A percentile compares a stretch with the other conserved stretches of the same genome.
phyloP scores from a whole-genome alignment of 768 basidiomycete species.

The Cubamyces sp. region DNA sequence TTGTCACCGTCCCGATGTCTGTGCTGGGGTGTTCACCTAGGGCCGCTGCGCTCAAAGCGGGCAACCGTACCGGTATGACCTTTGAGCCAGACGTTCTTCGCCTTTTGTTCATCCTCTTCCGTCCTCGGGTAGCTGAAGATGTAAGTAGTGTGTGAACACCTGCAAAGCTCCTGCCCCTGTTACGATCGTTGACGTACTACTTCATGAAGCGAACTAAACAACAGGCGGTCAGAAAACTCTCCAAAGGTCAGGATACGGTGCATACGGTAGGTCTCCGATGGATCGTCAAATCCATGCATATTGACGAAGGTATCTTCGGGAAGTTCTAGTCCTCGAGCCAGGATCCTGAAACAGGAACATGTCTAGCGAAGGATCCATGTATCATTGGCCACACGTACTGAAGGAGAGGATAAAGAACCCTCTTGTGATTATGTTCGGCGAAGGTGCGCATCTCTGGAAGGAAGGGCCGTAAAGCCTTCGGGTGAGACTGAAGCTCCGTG shows the following conservation, averaged over 20 bases:
- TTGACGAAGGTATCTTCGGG: constrained; percentile 50
- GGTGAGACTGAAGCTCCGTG: constrained; percentile 49
- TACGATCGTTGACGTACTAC: constrained; percentile 23
- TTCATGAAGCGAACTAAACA: constrained; percentile 28
- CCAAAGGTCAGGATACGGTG: neutral
- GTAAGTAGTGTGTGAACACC: neutral
- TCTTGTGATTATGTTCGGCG: constrained; percentile 50
- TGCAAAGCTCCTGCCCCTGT: too few relatives aligned
- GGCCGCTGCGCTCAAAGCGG: too few relatives aligned
- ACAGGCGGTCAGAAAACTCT: neutral
- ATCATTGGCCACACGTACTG: constrained; percentile 35
- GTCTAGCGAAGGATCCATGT: too few relatives aligned
- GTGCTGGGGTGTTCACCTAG: too few relatives aligned
- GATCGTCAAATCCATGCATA: constrained; percentile 42
- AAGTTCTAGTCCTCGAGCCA: constrained; percentile 50
- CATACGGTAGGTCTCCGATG: constrained; percentile 43
- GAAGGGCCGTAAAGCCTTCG: constrained; percentile 52
- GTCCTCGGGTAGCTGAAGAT: constrained; percentile 37
- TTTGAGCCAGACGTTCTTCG: constrained; percentile 41
- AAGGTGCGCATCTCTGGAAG: constrained; percentile 57
- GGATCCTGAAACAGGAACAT: constrained; percentile 32
- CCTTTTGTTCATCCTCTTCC: constrained; percentile 37
- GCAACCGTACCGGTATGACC: constrained; percentile 38
- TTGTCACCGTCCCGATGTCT: constrained; percentile 33
- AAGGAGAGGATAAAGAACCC: constrained; percentile 53